Evolutionary conservation across 805 yeast species (phyloP).

Genomic region (Metschnikowia continentalis): DNA sequence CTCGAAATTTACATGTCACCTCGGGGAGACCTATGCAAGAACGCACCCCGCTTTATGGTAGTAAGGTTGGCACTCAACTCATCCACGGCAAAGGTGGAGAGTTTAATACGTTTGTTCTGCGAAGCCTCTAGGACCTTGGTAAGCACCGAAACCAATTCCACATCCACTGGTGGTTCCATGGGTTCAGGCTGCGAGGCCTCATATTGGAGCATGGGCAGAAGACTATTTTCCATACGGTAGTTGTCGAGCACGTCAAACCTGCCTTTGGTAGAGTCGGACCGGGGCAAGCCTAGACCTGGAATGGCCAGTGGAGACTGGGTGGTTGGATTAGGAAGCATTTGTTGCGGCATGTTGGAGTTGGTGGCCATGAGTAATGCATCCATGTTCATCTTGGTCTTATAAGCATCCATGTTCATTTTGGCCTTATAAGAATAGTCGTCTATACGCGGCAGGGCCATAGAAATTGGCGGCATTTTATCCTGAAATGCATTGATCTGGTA

Average conservation of each 20-base stretch:
- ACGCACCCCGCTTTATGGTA: slow-evolving; percentile 12
- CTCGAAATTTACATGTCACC: not conserved
- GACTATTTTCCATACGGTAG: not conserved
- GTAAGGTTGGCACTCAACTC: slow-evolving; percentile 26
- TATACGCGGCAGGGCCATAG: slow-evolving; percentile 4
- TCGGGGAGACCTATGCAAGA: slow-evolving; percentile 1
- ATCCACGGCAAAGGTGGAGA: slow-evolving; percentile 18
- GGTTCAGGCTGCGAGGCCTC: not conserved
- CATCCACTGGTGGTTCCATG: slow-evolving; percentile 5
- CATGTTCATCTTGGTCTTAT: not conserved
- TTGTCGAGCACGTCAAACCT: not conserved
- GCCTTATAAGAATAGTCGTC: not conserved
- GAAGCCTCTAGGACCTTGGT: slow-evolving; percentile 21
- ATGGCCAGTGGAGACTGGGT: not conserved
- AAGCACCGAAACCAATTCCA: slow-evolving; percentile 14
- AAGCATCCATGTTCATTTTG: slow-evolving; percentile 1
- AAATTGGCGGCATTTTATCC: slow-evolving; percentile 12
- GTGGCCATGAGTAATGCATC: slow-evolving; percentile 2
- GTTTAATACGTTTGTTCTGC: slow-evolving; percentile 15
- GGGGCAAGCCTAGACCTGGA: not conserved
- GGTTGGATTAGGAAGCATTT: not conserved
- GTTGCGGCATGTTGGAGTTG: slow-evolving; percentile 1
- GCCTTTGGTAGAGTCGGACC: not conserved
- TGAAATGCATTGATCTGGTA: slow-evolving; percentile 5
- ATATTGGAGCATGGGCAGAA: not conserved